Base-by-base conservation (phyloP, 805 yeast genomes). In the Metschnikowia anglica region DNA sequence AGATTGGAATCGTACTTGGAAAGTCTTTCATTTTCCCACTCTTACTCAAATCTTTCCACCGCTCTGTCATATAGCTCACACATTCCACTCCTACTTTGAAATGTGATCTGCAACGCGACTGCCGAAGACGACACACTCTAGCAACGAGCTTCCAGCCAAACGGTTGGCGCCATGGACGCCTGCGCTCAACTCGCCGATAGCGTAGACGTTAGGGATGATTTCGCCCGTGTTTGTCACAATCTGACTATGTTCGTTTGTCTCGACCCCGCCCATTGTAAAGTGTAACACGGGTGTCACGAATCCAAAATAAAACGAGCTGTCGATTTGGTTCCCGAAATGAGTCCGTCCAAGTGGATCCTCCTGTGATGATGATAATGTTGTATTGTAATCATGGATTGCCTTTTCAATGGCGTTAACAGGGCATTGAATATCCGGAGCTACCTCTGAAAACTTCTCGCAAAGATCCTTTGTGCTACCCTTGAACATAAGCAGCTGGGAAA, bases 131-230 rank as follows among this genome's bases (percentile, higher is more conserved):
- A 77, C 83, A 65, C 84, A 79, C 51, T 77, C 81, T 24, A 80
- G 60, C 30, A 80, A 62, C 34, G 80, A 72, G 10, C 80, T 73
- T 1, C 85, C 85, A 23, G 80, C 81, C 20, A 82, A 60, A 59
- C 86, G 70, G 52, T 79, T 79, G 12, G 67, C 72, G 9, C 88
- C 88, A 55, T 81, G 87, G 4, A 81, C 76, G 32, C 86, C 88
- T 15, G 86, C 87, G 36, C 82, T 75, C 16, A 79, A 75, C 56
- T 82, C 88, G 11, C 88, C 88, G 16, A 77, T 77, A 0, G 86
- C 86, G 57, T 68, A 81, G 8, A 81, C 54, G 12, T 81, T 80
- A 1, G 61, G 53, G 2, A 75, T 61, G 7, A 68, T 51, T 1
- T 59, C 43, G 13, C 59, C 54, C 24, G 64, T 51, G 31, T 61